Evolutionary conservation across 1,284 basidiomycete genomes (phyloP).

Genomic region (Ganoderma boninense): DNA sequence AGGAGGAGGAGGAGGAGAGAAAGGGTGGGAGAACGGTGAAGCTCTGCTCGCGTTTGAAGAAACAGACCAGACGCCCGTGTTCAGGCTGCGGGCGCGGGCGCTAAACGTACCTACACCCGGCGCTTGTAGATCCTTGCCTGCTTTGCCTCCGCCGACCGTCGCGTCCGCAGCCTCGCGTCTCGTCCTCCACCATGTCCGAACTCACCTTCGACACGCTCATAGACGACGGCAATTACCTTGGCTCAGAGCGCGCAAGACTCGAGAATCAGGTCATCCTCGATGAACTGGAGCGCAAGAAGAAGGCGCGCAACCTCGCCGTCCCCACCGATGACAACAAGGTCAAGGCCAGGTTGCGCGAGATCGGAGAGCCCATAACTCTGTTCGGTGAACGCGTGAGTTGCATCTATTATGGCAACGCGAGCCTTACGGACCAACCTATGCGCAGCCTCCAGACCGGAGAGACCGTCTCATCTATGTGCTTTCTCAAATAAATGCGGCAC

Average conservation of each 20-base stretch:
- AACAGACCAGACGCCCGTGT: slow-evolving; percentile 9
- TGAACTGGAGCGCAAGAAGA: slow-evolving; percentile 95
- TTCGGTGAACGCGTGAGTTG: slow-evolving; percentile 93
- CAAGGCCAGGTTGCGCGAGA: slow-evolving; percentile 86
- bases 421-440: slow-evolving; percentile 26
- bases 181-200: slow-evolving; percentile 61
- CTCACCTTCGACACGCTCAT: slow-evolving; percentile 76
- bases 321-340: slow-evolving; percentile 97
- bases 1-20: slow-evolving; percentile 18
- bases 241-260: slow-evolving; percentile 73
- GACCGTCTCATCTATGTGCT: slow-evolving; percentile 94
- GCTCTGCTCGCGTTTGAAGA: slow-evolving; percentile 5
- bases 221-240: slow-evolving; percentile 78
- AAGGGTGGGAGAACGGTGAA: slow-evolving; percentile 12
- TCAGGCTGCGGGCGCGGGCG: slow-evolving; percentile 8
- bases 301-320: slow-evolving; percentile 92
- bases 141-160: background rate
- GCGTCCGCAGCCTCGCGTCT: slow-evolving; percentile 8
- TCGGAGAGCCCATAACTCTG: slow-evolving; percentile 95
- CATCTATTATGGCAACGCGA: background rate
- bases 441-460: slow-evolving; percentile 84
- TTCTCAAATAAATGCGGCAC: slow-evolving; percentile 87
- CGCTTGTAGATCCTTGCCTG: background rate
- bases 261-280: slow-evolving; percentile 88
- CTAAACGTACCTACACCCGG: background rate